Percentiles rank a stretch among this genome's conserved stretches.
Evolutionary conservation across 176 grass and related monocot genomes (phyloP).

Genomic region (Secale cereale): DNA sequence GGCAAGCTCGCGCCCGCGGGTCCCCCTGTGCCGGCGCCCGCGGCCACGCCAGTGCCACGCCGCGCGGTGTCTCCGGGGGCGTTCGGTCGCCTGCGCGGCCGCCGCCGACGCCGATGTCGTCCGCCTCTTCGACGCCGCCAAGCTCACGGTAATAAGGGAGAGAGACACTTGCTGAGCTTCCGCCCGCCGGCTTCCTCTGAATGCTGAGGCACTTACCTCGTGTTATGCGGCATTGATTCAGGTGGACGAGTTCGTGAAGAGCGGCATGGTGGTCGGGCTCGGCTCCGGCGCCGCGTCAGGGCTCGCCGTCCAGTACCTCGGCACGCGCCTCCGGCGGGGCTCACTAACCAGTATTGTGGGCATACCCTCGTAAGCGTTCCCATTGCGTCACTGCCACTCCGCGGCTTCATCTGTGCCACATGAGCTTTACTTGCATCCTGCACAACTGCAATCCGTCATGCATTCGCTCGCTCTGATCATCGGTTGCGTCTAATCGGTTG

Average conservation of each 20-base stretch:
- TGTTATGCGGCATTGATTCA: background rate
- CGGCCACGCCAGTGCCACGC: background rate
- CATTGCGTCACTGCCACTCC: background rate
- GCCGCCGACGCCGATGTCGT: constrained; percentile 32
- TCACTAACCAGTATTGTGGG: constrained; percentile 51
- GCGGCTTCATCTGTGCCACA: background rate
- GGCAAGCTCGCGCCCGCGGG: background rate
- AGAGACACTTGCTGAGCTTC: background rate
- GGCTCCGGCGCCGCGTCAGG: constrained; percentile 74
- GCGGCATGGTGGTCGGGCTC: constrained; percentile 78
- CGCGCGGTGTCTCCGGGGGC: background rate
- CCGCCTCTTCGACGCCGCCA: constrained; percentile 62
- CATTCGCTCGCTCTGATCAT: background rate
- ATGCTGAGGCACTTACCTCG: background rate
- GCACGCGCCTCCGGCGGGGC: constrained; percentile 55
- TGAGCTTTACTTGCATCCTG: background rate
- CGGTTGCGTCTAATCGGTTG: constrained; percentile 12
- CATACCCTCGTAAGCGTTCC: constrained; percentile 67
- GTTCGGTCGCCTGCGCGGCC: constrained; percentile 2
- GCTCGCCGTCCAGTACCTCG: constrained; percentile 69
- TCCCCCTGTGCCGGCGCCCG: background rate
- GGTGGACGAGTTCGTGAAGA: constrained; percentile 83
- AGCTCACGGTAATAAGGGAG: constrained; percentile 36
- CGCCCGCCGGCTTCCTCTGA: background rate
- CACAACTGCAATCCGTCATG: background rate